Evolutionary conservation across 1,284 basidiomycete genomes (phyloP).

Genomic region (Ustilago sp.): DNA sequence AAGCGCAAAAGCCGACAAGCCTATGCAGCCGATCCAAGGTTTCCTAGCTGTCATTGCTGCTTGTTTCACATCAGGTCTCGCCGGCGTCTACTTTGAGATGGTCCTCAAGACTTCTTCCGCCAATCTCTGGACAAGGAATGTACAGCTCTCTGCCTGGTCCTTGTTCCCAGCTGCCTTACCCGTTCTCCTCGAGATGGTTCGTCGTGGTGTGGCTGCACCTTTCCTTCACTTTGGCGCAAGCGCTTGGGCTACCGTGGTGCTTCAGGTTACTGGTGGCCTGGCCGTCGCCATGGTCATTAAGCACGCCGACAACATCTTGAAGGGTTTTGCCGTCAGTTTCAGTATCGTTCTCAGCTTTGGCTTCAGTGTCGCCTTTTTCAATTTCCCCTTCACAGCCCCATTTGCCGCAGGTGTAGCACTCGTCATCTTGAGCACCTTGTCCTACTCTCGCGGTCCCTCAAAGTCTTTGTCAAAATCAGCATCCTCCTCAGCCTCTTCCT

Average conservation of each 20-base stretch:
- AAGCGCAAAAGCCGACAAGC: slow-evolving; percentile 36
- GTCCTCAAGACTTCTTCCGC: slow-evolving; percentile 87
- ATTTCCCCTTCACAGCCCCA: slow-evolving; percentile 84
- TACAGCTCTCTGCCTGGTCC: slow-evolving; percentile 93
- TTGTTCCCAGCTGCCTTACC: slow-evolving; percentile 89
- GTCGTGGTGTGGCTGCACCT: slow-evolving; percentile 54
- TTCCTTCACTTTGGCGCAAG: slow-evolving; percentile 77
- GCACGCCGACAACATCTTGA: slow-evolving; percentile 72
- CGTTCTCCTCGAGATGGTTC: slow-evolving; percentile 75
- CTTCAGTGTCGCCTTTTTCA: slow-evolving; percentile 86
- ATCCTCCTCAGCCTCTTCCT: slow-evolving; percentile 19
- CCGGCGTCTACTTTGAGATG: slow-evolving; percentile 98
- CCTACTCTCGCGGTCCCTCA: slow-evolving; percentile 73
- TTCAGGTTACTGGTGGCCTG: slow-evolving; percentile 89
- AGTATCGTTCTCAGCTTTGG: slow-evolving; percentile 93
- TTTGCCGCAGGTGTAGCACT: slow-evolving; percentile 85
- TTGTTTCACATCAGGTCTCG: slow-evolving; percentile 96
- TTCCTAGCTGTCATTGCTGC: slow-evolving; percentile 86
- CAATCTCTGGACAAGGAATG: slow-evolving; percentile 95
- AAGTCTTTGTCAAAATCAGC: slow-evolving; percentile 17
- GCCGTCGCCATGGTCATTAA: slow-evolving; percentile 80
- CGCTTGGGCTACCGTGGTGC: slow-evolving; percentile 89
- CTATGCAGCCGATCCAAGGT: slow-evolving; percentile 85
- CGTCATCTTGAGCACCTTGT: slow-evolving; percentile 86
- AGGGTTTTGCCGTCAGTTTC: slow-evolving; percentile 87